phyloP scores from a whole-genome alignment of 768 basidiomycete genomes.

The Boletus insuetus region DNA sequence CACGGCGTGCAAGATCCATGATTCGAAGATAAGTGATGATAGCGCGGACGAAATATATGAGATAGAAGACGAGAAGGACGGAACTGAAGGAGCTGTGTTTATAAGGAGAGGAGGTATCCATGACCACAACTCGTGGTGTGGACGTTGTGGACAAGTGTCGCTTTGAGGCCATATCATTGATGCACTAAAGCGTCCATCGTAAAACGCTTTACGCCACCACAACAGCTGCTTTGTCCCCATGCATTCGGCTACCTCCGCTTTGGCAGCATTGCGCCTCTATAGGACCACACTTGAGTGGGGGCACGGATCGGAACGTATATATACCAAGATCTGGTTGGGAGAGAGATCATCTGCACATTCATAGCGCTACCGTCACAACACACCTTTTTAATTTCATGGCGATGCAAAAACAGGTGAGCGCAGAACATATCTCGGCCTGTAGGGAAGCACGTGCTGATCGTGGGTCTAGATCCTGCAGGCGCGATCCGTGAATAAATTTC shows the following conservation, averaged over 20 bases:
- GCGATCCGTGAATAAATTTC: constrained; percentile 13
- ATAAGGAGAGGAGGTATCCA: constrained; percentile 23
- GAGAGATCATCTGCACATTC: constrained; percentile 12
- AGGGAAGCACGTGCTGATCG: constrained; percentile 26
- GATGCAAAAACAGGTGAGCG: constrained; percentile 21
- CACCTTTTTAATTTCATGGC: constrained; percentile 23
- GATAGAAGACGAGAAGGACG: constrained; percentile 30
- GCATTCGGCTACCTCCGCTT: constrained; percentile 17
- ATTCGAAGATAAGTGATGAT: constrained; percentile 30
- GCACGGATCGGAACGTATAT: constrained; percentile 9
- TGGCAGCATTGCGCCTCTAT: constrained; percentile 10
- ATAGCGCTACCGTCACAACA: constrained; percentile 18
- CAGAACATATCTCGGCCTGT: constrained; percentile 13
- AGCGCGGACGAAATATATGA: constrained; percentile 20
- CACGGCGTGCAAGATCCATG: constrained; percentile 25
- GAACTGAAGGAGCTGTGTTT: constrained; percentile 26
- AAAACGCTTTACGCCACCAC: constrained; percentile 11
- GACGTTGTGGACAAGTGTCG: constrained; percentile 18
- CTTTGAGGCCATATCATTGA: constrained; percentile 24
- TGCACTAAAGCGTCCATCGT: constrained; percentile 18
- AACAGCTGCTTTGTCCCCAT: constrained; percentile 18
- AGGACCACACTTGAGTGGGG: constrained; percentile 4
- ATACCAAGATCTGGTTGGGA: constrained; percentile 8
- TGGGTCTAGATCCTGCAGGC: constrained; percentile 17
- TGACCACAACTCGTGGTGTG: constrained; percentile 25